Percentiles rank a stretch among this genome's conserved stretches.
Conservation (phyloP, 352 stramenopile species). For the Elongisporangium prolatum region DNA sequence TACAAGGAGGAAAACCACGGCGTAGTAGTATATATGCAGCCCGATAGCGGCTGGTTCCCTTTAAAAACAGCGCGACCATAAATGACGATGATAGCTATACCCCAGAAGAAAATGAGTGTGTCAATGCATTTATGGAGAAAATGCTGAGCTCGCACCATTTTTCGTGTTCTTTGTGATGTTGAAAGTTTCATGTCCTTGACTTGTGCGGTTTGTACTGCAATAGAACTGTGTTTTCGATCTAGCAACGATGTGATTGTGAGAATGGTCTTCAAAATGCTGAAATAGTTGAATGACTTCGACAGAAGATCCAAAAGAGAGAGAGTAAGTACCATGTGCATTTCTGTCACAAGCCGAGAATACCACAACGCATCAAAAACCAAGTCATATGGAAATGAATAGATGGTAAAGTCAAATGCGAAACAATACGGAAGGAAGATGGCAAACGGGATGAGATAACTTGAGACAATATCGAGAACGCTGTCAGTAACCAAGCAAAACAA, state of each 20-base stretch:
- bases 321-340: constrained; percentile 33
- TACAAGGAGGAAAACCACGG: constrained; percentile 36
- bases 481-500: no score
- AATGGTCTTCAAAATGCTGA: constrained; percentile 27
- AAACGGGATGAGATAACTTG: no score
- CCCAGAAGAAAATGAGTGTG: no score
- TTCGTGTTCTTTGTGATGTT: background rate
- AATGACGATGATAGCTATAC: no score
- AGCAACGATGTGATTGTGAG: constrained; percentile 8
- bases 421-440: background rate
- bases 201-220: no score
- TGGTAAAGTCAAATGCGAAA: constrained; percentile 20
- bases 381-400: constrained; percentile 22
- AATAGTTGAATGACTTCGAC: constrained; percentile 24
- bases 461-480: no score
- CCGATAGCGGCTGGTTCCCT: no score
- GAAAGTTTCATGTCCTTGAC: no score
- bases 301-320: constrained; percentile 17
- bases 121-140: no score
- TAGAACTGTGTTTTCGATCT: no score
- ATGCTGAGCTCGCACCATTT: no score
- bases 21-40: constrained; percentile 21
- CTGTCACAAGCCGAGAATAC: constrained; percentile 37
- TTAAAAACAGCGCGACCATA: no score
- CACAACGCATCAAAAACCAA: constrained; percentile 35